These are phyloP conservation scores for Fusarium humuli DNA, from an alignment of 2,329 filamentous ascomycete genomes.

Conservation along the genomic window DNA sequence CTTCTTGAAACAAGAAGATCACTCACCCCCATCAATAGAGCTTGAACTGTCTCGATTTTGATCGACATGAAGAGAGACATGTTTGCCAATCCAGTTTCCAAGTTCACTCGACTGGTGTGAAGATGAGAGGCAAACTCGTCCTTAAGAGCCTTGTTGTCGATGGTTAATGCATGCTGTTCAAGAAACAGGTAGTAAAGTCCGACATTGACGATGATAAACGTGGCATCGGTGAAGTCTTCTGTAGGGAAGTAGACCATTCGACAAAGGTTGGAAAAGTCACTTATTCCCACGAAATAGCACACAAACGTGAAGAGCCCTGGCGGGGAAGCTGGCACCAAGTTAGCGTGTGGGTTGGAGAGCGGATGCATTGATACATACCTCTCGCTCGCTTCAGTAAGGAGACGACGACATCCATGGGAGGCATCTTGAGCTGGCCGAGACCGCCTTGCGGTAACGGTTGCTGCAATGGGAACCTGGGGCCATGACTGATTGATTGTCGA, in stretches of 20 bases:
- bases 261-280: constrained; percentile 63
- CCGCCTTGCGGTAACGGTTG: constrained; percentile 59
- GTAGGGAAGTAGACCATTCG: constrained; percentile 63
- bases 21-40: constrained; percentile 68
- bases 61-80: constrained; percentile 68
- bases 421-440: constrained; percentile 65
- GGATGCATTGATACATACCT: constrained; percentile 45
- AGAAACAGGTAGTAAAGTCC: constrained; percentile 63
- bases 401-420: constrained; percentile 64
- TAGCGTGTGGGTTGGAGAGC: constrained; percentile 3
- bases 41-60: constrained; percentile 66
- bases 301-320: constrained; percentile 63
- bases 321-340: constrained; percentile 46
- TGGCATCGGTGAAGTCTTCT: constrained; percentile 62
- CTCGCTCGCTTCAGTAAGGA: constrained; percentile 62
- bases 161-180: constrained; percentile 56
- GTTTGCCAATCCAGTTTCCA: constrained; percentile 63
- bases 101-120: constrained; percentile 59
- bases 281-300: constrained; percentile 61
- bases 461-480: constrained; percentile 60
- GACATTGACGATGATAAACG: constrained; percentile 63
- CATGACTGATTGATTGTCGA: constrained; percentile 54
- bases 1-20: background rate
- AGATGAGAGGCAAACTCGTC: constrained; percentile 55
- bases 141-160: constrained; percentile 47